A percentile compares a stretch with the other conserved stretches of the same genome.
Evolutionary conservation across 805 yeast species (phyloP).

Genomic region (Ogataea salicorniae): DNA sequence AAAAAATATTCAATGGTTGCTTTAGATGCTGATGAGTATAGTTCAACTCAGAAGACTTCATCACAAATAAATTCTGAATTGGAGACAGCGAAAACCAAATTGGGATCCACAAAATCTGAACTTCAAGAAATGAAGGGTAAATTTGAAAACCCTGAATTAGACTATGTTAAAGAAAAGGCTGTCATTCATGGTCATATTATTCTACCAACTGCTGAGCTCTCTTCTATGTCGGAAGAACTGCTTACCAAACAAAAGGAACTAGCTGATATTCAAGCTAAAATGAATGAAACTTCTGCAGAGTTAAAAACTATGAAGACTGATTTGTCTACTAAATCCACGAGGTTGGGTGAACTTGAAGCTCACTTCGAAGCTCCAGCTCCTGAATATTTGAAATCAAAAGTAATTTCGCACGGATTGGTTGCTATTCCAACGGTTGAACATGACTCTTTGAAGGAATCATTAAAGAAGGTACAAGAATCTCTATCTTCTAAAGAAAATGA

Average conservation of each 20-base stretch:
- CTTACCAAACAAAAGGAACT: not conserved
- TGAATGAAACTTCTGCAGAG: not conserved
- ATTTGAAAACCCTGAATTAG: constrained; percentile 5
- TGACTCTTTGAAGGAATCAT: constrained; percentile 10
- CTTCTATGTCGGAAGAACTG: not conserved
- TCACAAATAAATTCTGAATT: not conserved
- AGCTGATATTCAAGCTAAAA: constrained; percentile 1
- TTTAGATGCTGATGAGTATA: constrained; percentile 3
- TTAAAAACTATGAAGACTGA: constrained; percentile 5
- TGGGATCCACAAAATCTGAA: not conserved
- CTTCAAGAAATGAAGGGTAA: not conserved
- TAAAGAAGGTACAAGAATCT: too few species aligned
- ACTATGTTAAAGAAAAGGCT: constrained; percentile 7
- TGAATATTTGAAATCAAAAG: constrained; percentile 6
- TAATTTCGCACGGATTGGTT: constrained; percentile 17
- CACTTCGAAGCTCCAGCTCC: constrained; percentile 5
- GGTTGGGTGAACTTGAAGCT: constrained; percentile 1
- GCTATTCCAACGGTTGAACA: constrained; percentile 23
- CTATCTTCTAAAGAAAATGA: not conserved
- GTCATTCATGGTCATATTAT: constrained; percentile 2
- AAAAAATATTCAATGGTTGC: constrained; percentile 4
- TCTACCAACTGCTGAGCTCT: constrained; percentile 3
- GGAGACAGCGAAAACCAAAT: not conserved
- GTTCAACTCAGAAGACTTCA: not conserved
- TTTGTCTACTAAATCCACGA: not conserved